A percentile compares a stretch with the other conserved stretches of the same genome.
Evolutionary conservation across 352 stramenopile species (phyloP).

Genomic region (Phytophthora brassicae): DNA sequence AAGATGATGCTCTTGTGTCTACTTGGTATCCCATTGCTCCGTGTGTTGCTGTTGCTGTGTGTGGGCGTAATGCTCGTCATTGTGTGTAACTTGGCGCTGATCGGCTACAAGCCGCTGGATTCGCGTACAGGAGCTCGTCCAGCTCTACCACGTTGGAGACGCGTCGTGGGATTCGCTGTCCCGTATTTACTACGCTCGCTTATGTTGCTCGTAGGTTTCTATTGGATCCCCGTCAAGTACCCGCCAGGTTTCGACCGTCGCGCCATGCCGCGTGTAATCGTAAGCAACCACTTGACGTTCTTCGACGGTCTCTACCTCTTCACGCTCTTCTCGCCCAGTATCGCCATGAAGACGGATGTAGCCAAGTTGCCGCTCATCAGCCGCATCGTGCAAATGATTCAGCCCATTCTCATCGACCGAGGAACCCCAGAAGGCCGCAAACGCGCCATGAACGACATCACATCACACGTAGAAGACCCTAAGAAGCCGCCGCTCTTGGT

Average conservation of each 20-base stretch:
- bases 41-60: constrained; percentile 44
- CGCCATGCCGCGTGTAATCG: constrained; percentile 46
- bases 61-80: constrained; percentile 38
- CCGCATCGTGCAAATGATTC: constrained; percentile 55
- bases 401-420: constrained; percentile 71
- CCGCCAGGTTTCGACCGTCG: constrained; percentile 32
- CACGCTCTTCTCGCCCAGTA: constrained; percentile 52
- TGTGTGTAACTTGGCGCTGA: constrained; percentile 47
- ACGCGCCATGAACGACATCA: constrained; percentile 64
- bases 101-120: constrained; percentile 55
- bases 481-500: constrained; percentile 63
- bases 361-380: constrained; percentile 55
- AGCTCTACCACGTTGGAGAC: constrained; percentile 48
- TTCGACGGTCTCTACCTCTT: constrained; percentile 68
- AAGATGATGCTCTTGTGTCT: constrained; percentile 64
- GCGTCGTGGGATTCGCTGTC: constrained; percentile 33
- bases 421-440: constrained; percentile 49
- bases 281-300: constrained; percentile 76
- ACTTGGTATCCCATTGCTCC: constrained; percentile 57
- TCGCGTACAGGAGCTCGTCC: constrained; percentile 24
- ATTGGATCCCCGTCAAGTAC: constrained; percentile 60
- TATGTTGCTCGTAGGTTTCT: constrained; percentile 67
- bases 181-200: constrained; percentile 47
- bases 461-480: constrained; percentile 44
- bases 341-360: constrained; percentile 77